Conservation (phyloP, 176 grass and related monocot species). For the Dactylis glomerata region DNA sequence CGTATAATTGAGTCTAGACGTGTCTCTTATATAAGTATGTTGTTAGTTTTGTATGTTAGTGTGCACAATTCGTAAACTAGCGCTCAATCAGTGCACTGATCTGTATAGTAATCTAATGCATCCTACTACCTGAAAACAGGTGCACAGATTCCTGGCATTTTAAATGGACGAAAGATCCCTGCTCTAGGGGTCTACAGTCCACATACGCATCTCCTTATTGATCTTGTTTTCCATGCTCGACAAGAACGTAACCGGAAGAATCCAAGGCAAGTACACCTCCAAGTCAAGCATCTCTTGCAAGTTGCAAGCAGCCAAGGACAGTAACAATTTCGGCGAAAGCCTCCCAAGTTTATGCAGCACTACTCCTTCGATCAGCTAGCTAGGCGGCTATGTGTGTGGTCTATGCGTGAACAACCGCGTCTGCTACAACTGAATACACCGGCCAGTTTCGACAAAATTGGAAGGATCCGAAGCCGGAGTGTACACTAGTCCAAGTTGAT, state of each 20-base stretch:
- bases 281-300: constrained; percentile 11
- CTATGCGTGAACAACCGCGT: background rate
- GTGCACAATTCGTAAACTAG: background rate
- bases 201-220: background rate
- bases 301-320: background rate
- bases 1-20: background rate
- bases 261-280: background rate
- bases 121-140: background rate
- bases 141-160: background rate
- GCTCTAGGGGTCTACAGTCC: background rate
- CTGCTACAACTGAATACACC: background rate
- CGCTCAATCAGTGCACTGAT: background rate
- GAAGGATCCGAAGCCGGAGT: background rate
- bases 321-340: background rate
- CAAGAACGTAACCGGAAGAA: background rate
- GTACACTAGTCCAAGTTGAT: background rate
- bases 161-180: background rate
- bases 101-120: background rate
- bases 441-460: background rate
- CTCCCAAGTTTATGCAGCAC: background rate
- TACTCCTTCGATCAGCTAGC: background rate
- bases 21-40: background rate
- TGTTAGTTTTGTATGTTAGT: background rate
- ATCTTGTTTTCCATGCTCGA: background rate
- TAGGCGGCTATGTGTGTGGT: background rate